Conservation (phyloP, 495 filamentous ascomycete genomes). For the Hapsidospora chrysogenum region DNA sequence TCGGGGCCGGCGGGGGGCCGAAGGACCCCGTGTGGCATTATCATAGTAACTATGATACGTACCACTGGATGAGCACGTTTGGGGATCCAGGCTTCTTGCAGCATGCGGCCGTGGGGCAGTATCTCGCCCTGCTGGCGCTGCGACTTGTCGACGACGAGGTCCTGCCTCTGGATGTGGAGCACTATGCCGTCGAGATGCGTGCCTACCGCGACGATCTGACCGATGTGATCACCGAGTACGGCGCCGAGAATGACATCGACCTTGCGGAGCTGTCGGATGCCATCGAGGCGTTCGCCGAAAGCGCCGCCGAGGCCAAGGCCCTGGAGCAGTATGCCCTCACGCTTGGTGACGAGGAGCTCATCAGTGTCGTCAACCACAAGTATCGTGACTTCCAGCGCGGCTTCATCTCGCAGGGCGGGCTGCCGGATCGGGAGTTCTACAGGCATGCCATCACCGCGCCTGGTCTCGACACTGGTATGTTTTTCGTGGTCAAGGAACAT, state of each 20-base stretch:
- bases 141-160: constrained; percentile 67
- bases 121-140: constrained; percentile 61
- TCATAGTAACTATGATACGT: constrained; percentile 87
- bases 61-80: constrained; percentile 68
- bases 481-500: no score
- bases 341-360: constrained; percentile 21
- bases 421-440: constrained; percentile 42
- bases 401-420: constrained; percentile 32
- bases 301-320: constrained; percentile 10
- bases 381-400: constrained; percentile 25
- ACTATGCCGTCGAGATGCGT: constrained; percentile 50
- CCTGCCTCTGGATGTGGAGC: constrained; percentile 55
- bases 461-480: constrained; percentile 46
- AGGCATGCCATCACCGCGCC: constrained; percentile 44
- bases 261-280: constrained; percentile 33
- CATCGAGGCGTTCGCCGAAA: constrained; percentile 8
- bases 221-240: neutral
- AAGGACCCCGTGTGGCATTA: constrained; percentile 47
- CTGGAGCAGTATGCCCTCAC: constrained; percentile 34
- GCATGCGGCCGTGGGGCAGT: constrained; percentile 61
- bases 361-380: constrained; percentile 37
- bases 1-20: constrained; percentile 49
- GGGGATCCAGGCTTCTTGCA: constrained; percentile 74
- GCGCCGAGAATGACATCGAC: neutral
- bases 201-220: constrained; percentile 54